These are phyloP conservation scores for Arabidopsis hybrid DNA, from an alignment of 441 rosid genomes.

Conservation along the genomic window DNA sequence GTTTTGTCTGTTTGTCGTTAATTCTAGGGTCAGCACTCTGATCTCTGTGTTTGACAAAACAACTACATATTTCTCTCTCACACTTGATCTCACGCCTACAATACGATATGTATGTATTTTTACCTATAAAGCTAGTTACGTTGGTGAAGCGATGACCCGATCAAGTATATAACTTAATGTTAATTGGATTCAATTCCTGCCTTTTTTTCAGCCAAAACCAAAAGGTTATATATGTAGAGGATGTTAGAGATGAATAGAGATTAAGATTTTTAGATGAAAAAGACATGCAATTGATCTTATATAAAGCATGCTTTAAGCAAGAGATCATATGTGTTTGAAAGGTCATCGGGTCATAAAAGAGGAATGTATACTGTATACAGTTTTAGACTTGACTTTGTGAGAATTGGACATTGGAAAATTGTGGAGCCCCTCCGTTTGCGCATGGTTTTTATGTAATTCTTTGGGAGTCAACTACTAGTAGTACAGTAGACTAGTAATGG, in stretches of 20 bases:
- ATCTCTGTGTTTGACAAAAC: constrained; percentile 36
- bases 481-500: too few species aligned
- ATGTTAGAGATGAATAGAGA: not conserved
- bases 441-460: too few species aligned
- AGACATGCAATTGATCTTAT: not conserved
- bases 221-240: not conserved
- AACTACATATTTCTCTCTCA: constrained; percentile 28
- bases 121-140: too few species aligned
- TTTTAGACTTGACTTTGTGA: too few species aligned
- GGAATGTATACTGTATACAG: too few species aligned
- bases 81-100: constrained; percentile 39
- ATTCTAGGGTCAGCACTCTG: constrained; percentile 57
- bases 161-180: constrained; percentile 18
- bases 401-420: too few species aligned
- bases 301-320: not conserved
- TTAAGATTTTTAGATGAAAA: constrained; percentile 12
- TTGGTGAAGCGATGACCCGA: not conserved
- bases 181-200: not conserved
- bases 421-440: too few species aligned
- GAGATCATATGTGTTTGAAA: constrained; percentile 1
- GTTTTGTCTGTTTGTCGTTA: constrained; percentile 72
- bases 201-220: constrained; percentile 29
- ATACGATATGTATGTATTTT: not conserved
- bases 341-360: not conserved
- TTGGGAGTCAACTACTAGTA: too few species aligned